Evolutionary conservation across 2,329 filamentous ascomycete genomes (phyloP), one percentile per base, ranked within the genome.

Genomic region (Diaporthe amygdali): DNA sequence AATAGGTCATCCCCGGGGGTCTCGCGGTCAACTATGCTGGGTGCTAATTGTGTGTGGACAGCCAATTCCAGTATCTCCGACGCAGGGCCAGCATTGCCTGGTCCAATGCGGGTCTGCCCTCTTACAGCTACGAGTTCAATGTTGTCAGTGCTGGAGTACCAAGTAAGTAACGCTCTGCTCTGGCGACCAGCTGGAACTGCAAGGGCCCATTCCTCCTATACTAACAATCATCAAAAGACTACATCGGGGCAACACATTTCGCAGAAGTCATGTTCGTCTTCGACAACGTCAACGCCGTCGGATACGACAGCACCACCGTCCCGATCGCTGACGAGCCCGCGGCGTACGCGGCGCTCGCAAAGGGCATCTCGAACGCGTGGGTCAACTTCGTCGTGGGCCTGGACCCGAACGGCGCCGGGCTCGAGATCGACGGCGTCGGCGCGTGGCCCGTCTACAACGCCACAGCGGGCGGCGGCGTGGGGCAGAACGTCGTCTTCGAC

Each of bases 191-290:
- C 34, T 39, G 10, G 25, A 30, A 17, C 5, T 2, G 34, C 10
- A 79, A 39, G 59, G 52, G 47, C 59, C 10, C 67, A 68, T 14
- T 39, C 10, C 37, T 8, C 3, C 3, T 14, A 12, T 27, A 49
- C 66, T 68, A 17, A 68, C 32, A 30, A 25, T 2, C 7, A 17
- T 5, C 37, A n/a, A 32, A 20, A 68, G 66, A 37, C 3, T 59
- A 39, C 17, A 30, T 39, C 25, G 70, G 59, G 3, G 59, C 72
- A 15, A 68, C 59, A 12, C 84, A 85, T 74, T 84, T 84, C 76
- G 78, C 85, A 69, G 87, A 89, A 76, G 84, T 89, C 0, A 81
- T 83, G 0, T 88, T 88, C 72, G 87, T 89, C 8, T 87, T 90
- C 64, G 77, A 87, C 73, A 90, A 90, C 73, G 77, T 83, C 8